Percentiles rank a stretch among this genome's conserved stretches.
Conservation (phyloP, 495 filamentous ascomycete species). For the Penicillium nucicola region DNA sequence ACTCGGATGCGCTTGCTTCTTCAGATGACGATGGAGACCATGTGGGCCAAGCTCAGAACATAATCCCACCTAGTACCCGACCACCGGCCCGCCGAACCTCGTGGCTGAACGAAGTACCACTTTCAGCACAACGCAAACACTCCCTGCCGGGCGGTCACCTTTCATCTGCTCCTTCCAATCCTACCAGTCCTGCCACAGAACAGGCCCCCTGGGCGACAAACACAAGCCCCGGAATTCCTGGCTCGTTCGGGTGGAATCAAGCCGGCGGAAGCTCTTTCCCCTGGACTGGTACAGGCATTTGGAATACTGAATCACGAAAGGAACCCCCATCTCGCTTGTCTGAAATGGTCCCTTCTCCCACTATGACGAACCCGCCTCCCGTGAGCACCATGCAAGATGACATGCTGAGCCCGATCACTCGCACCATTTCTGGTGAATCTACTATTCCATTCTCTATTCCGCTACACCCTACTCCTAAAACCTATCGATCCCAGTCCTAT, state of each 20-base stretch:
- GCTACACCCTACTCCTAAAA: conserved; percentile 85
- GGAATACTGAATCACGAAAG: conserved; percentile 70
- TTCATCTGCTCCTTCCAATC: conserved; percentile 73
- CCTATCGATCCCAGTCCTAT: conserved; percentile 93
- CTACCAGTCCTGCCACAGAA: conserved; percentile 69
- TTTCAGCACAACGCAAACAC: conserved; percentile 43
- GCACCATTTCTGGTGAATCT: conserved; percentile 54
- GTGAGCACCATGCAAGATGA: conserved; percentile 43
- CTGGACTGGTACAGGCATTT: conserved; percentile 75
- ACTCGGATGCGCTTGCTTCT: conserved; percentile 88
- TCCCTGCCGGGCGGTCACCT: conserved; percentile 56
- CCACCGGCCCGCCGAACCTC: conserved; percentile 47
- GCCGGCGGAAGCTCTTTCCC: conserved; percentile 56
- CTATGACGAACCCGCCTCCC: conserved; percentile 58
- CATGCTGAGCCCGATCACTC: conserved; percentile 52
- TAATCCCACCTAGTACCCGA: conserved; percentile 35
- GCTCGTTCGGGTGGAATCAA: conserved; percentile 59
- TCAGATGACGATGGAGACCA: conserved; percentile 84
- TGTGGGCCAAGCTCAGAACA: conserved; percentile 29
- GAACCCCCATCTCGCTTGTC: conserved; percentile 70
- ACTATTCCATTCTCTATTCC: conserved; percentile 85
- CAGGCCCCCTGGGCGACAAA: conserved; percentile 62
- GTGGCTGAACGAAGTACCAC: conserved; percentile 53
- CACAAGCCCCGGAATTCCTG: conserved; percentile 41
- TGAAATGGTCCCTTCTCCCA: conserved; percentile 75